Base-by-base conservation (phyloP, 1,284 basidiomycete species). In the Ustilago curta region DNA sequence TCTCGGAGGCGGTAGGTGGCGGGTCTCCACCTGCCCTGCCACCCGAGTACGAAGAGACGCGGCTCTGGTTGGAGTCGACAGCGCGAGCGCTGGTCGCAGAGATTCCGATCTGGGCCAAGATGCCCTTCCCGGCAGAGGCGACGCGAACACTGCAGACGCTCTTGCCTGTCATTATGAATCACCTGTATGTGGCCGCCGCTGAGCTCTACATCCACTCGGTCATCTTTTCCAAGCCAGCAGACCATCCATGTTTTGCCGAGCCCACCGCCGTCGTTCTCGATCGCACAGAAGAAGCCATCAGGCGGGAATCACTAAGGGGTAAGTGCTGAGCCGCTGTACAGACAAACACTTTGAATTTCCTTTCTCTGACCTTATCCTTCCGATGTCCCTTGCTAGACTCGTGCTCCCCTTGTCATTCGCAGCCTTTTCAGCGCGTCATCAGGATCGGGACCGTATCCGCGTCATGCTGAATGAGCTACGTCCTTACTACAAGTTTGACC, bases 181-280 rank as follows among this genome's bases (percentile, higher is more conserved):
- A 74, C 16, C 60, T 74, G 8, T 74, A 74, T 43, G 66, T 74
- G 1, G 71, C 71, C 2, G 54, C 71, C 6, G 71, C 71, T 4
- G 71, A 74, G 51, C 66, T 74, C 4, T 74, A 74, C 52, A 66
- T 74, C 39, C 66, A 74, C 9, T 74, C 71, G 51, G 66, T 74
- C 45, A 69, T 74, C 35, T 74, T 74, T 18, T 65, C 65, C 7
- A 69, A 69, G 54, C 71, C 71, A 16, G 66, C 71, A 8, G 66
- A 74, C 37, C 62, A 74, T 39, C 66, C 66, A 9, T 62, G 65
- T 59, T 69, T 70, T 27, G 43, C 59, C 14, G 65, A 69, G 25
- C 62, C 71, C 1, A 74, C 65, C 2, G 59, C 71, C 5, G 52
- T 69, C 2, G 66, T 74, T 42, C 54, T 74, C 11, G 44, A 70